Conservation (phyloP, 257 asterid species). For the Solanum etuberosum region DNA sequence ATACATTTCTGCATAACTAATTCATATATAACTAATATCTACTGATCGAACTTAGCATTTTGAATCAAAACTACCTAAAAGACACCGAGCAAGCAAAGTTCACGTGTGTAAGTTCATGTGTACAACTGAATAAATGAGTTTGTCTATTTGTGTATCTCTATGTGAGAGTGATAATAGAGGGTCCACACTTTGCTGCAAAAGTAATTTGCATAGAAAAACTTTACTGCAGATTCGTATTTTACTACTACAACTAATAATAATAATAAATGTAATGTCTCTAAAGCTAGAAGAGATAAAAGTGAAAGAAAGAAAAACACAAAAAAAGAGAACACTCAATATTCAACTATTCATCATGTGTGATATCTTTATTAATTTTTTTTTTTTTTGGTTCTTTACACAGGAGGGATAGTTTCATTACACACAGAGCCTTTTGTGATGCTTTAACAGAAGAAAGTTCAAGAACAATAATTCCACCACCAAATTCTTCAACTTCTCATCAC, state of each 20-base stretch:
- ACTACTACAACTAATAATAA: neutral
- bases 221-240: constrained; percentile 3
- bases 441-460: constrained; percentile 61
- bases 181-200: constrained; percentile 16
- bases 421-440: constrained; percentile 78
- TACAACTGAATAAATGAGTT: neutral
- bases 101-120: neutral
- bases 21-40: neutral
- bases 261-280: constrained; percentile 10
- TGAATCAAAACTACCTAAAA: neutral
- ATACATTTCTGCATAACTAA: too few relatives aligned
- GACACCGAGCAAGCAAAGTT: neutral
- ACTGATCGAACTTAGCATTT: neutral
- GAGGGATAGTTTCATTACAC: constrained; percentile 75
- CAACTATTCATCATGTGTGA: neutral
- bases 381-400: constrained; percentile 26
- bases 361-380: neutral
- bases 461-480: constrained; percentile 20
- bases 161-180: neutral
- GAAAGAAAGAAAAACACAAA: constrained; percentile 16
- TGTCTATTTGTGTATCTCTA: neutral
- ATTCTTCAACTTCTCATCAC: constrained; percentile 17
- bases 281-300: neutral
- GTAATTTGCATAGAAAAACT: constrained; percentile 12
- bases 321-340: neutral